These are phyloP conservation scores for Neofusicoccum sp. DNA, from an alignment of 2,329 filamentous ascomycete species.

Conservation along the genomic window DNA sequence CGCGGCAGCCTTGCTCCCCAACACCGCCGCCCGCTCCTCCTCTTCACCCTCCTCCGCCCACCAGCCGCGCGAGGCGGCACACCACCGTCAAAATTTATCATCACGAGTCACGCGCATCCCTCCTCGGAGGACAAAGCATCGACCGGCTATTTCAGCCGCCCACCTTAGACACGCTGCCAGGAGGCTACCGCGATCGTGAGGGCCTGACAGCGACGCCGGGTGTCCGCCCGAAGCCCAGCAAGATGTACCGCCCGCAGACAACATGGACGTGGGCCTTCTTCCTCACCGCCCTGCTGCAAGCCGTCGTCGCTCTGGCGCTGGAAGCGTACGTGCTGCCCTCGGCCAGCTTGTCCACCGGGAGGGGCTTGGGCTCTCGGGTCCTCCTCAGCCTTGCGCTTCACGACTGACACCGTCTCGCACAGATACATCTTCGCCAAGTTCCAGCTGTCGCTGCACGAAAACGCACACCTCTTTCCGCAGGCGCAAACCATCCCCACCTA, in stretches of 20 bases:
- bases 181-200: constrained; percentile 48
- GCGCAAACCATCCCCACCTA: constrained; percentile 83
- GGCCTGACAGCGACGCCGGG: constrained; percentile 41
- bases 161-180: constrained; percentile 47
- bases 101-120: constrained; percentile 57
- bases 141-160: constrained; percentile 51
- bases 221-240: constrained; percentile 26
- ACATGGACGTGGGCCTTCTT: constrained; percentile 89
- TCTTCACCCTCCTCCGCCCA: constrained; percentile 5
- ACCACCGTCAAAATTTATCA: constrained; percentile 52
- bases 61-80: constrained; percentile 18
- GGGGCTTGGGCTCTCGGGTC: not conserved
- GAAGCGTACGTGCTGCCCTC: constrained; percentile 68
- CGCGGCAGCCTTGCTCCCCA: constrained; percentile 1
- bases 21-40: constrained; percentile 5
- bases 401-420: constrained; percentile 12
- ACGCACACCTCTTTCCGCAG: constrained; percentile 40
- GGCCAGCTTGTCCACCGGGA: not conserved
- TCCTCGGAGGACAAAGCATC: constrained; percentile 57
- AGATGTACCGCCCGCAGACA: constrained; percentile 75
- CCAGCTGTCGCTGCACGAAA: constrained; percentile 58
- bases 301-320: constrained; percentile 74
- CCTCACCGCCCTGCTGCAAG: constrained; percentile 70
- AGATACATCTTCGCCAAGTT: constrained; percentile 91
- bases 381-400: not conserved